Base-by-base conservation (phyloP, 371 early-diverging fungal genomes). In the Mucor indicus region DNA sequence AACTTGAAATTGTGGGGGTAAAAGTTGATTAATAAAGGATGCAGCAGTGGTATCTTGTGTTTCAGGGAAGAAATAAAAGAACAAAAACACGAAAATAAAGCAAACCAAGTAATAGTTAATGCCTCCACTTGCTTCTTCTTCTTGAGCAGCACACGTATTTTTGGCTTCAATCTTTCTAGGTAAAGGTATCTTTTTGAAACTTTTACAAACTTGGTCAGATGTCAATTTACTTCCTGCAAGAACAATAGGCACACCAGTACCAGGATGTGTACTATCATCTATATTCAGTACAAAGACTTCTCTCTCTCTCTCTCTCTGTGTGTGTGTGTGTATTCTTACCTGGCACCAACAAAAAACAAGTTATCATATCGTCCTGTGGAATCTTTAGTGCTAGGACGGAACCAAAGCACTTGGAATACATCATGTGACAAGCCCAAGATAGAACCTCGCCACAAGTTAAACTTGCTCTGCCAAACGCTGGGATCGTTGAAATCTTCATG, bases 241-340 rank as follows among this genome's bases (percentile, higher is more conserved):
- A 0, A 85, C 81, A 38, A 85, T 79, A 8, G 85, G 85, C 6
- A 85, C 85, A 48, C 85, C 85, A 13, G 83, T 83, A 19, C 85
- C 85, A 4, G 85, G 85, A 56, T 85, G 83, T 1, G 85, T 79
- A 16, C 60, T 58, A 57, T n/a, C n/a, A n/a, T n/a, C n/a, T n/a
- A n/a, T n/a, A n/a, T n/a, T n/a, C n/a, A n/a, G n/a, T 7, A 40
- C 8, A 21, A 40, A 35, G 19, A 39, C 13, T 12, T 23, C 11
- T 12, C 5, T 5, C 0, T n/a, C 3, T 11, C 2, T 23, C 16
- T 1, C 24, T 38, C 4, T 2, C 22, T 17, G 12, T 39, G 24
- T 25, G 13, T 30, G 0, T 15, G 5, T 12, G 12, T 23, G 10
- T 15, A 11, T 30, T 19, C 15, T 46, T 57, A 50, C 57, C 57